Evolutionary conservation across 345 rosid species (phyloP), one percentile per base, ranked within the genome.

Genomic region (Eucalyptus fibrosa): DNA sequence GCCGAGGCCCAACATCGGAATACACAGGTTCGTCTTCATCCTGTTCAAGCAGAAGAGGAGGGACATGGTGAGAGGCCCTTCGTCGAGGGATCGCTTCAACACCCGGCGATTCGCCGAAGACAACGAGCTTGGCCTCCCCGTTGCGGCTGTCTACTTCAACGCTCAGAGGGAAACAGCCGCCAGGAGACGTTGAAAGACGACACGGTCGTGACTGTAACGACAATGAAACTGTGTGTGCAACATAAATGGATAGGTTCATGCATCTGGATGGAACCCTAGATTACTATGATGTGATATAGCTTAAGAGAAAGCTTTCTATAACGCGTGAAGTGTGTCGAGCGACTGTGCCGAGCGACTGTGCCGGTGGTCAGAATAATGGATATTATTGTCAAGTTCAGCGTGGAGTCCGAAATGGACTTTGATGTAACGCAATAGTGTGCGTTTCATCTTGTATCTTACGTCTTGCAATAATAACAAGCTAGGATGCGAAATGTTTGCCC

Each of bases 1-100:
- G 93, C 98, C 99, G n/a, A 91, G 94, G 94, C 99, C 99, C 51
- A 97, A 93, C 93, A 97, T 97, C 89, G 99, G 99, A 88, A 97
- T 97, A 51, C 99, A 97, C 90, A 94, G 99, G 93, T 97, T 94
- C 82, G 99, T 95, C 92, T 97, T 95, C 90, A 87, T 97, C 16
- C 91, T 97, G 40, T 97, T 95, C 94, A 95, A 94, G 92, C 99
- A 97, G 93, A 95, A 91, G 81, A 87, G 95, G 21, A 92, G 99
- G 90, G 94, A 94, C 87, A 90, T 93, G 50, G 94, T 88, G 82
- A 92, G 45, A 30, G 60, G 91, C n/a, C 97, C 99, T 19, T 50
- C 94, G 10, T 92, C 96, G 85, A 94, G 97, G 90, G 99, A 97
- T 86, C 90, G 62, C 17, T 97, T 97, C 92, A 94, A 92, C 91